Conservation (phyloP, 2,329 filamentous ascomycete genomes). For the Sporothrix sp. region DNA sequence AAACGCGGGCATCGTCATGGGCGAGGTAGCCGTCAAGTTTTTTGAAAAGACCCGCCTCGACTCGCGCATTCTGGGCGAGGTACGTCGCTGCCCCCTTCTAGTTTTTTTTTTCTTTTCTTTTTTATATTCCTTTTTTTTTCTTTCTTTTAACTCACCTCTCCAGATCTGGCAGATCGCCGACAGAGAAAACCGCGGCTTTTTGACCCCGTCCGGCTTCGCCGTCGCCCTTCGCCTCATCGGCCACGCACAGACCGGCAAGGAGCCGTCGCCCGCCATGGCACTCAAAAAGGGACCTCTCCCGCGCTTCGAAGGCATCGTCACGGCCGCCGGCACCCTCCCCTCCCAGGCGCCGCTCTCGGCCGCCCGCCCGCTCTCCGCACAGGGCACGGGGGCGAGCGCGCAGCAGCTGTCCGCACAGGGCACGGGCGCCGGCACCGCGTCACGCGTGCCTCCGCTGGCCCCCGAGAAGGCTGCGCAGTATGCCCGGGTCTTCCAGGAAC, state of each 20-base stretch:
- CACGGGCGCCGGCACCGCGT: constrained; percentile 45
- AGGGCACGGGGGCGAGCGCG: constrained; percentile 44
- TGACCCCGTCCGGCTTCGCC: constrained; percentile 88
- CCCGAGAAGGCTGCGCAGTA: constrained; percentile 88
- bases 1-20: constrained; percentile 84
- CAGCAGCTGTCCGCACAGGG: constrained; percentile 14
- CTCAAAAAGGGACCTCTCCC: constrained; percentile 81
- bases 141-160: neutral
- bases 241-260: constrained; percentile 81
- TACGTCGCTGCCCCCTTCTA: constrained; percentile 32
- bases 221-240: constrained; percentile 89
- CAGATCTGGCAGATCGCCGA: constrained; percentile 99
- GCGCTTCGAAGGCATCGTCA: constrained; percentile 68
- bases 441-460: constrained; percentile 76
- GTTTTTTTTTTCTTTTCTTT: neutral
- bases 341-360: constrained; percentile 20
- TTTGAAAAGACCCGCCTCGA: constrained; percentile 92
- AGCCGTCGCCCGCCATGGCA: constrained; percentile 72
- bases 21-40: constrained; percentile 92
- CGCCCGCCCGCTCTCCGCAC: constrained; percentile 37
- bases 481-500: constrained; percentile 80
- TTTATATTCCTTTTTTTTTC: neutral
- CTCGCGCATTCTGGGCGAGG: constrained; percentile 77
- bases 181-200: constrained; percentile 86
- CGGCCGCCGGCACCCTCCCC: constrained; percentile 20